Evolutionary conservation across 2,329 filamentous ascomycete genomes (phyloP).

Genomic region (Aspergillus floridensis): DNA sequence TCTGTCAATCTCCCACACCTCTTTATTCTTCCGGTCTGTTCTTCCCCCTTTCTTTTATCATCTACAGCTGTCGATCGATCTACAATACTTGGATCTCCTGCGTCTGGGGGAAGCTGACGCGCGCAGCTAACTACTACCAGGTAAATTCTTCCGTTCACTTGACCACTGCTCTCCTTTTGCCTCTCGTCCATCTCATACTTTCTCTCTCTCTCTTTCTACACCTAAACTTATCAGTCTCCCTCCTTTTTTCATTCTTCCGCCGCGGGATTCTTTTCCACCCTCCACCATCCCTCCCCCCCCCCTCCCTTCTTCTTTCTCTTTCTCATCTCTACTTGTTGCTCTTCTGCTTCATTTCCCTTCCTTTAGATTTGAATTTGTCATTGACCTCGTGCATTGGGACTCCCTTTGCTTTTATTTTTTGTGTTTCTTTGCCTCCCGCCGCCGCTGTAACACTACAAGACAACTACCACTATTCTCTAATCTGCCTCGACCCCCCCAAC

Average conservation of each 20-base stretch:
- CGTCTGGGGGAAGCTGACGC: constrained; percentile 3
- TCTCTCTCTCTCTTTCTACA: background rate
- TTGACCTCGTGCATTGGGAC: background rate
- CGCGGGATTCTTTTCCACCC: background rate
- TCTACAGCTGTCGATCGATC: background rate
- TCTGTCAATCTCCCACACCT: background rate
- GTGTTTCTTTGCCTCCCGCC: background rate
- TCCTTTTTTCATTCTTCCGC: background rate
- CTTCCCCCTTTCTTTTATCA: background rate
- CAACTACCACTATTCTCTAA: background rate
- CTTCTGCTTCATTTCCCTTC: background rate
- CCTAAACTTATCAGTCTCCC: background rate
- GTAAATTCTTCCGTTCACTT: background rate
- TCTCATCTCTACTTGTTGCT: background rate
- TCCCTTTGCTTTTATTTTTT: background rate
- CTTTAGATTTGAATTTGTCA: background rate
- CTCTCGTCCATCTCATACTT: background rate
- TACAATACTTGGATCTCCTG: background rate
- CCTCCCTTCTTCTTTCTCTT: background rate
- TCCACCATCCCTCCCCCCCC: constrained; percentile 2
- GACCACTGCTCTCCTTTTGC: background rate
- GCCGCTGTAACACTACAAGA: background rate
- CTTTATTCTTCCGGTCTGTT: background rate
- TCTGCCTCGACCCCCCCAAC: background rate
- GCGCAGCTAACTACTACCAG: constrained; percentile 2